Conservation (phyloP, 805 yeast genomes). For the Pichia eremophila region DNA sequence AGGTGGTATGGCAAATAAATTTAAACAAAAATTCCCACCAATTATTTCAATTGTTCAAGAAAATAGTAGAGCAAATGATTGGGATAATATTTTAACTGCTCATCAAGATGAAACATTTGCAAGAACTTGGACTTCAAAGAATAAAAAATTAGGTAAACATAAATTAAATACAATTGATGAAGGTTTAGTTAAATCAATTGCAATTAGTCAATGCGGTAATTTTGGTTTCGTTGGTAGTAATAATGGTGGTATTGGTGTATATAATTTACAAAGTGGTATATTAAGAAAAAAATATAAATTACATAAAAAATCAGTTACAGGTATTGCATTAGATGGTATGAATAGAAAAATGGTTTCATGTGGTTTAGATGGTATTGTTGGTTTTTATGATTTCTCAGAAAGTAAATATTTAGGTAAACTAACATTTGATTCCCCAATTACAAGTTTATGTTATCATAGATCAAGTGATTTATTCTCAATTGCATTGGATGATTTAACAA, state of each 20-base stretch:
- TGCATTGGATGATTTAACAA: slow-evolving; percentile 76
- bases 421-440: slow-evolving; percentile 66
- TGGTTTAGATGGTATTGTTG: slow-evolving; percentile 84
- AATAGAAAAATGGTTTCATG: slow-evolving; percentile 78
- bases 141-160: slow-evolving; percentile 73
- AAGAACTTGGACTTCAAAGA: slow-evolving; percentile 80
- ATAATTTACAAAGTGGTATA: slow-evolving; percentile 87
- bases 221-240: slow-evolving; percentile 89
- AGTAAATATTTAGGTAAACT: slow-evolving; percentile 60
- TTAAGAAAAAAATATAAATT: slow-evolving; percentile 58
- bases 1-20: slow-evolving; percentile 45
- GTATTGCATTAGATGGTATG: slow-evolving; percentile 82
- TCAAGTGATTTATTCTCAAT: slow-evolving; percentile 79
- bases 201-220: slow-evolving; percentile 89
- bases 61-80: slow-evolving; percentile 69
- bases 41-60: slow-evolving; percentile 62
- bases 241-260: slow-evolving; percentile 74
- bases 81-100: slow-evolving; percentile 90
- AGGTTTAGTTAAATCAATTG: slow-evolving; percentile 63
- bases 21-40: slow-evolving; percentile 70
- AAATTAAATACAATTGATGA: slow-evolving; percentile 66
- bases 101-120: slow-evolving; percentile 80
- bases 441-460: slow-evolving; percentile 67
- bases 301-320: slow-evolving; percentile 78
- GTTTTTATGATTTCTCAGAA: slow-evolving; percentile 75